Percentiles rank a stretch among this genome's conserved stretches.
Evolutionary conservation across 768 basidiomycete genomes (phyloP).

Genomic region (Pisolithus orientalis): DNA sequence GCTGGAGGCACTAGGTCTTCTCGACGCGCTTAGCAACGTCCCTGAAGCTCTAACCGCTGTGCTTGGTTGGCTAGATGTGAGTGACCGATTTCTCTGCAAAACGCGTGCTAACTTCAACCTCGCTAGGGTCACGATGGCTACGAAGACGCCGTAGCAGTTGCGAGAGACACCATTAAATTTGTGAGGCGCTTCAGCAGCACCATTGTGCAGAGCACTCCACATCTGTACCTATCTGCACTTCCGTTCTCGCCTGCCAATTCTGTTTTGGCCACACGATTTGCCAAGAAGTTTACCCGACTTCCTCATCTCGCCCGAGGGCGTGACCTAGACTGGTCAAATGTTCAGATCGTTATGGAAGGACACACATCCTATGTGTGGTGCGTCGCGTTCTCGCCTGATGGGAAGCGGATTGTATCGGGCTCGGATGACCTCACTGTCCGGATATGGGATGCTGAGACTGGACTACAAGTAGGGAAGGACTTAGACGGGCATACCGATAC

Average conservation of each 20-base stretch:
- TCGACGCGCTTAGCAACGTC: neutral
- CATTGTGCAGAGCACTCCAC: conserved; percentile 14
- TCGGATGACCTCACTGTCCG: conserved; percentile 5
- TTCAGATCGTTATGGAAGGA: neutral
- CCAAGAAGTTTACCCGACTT: neutral
- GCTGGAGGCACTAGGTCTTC: conserved; percentile 2
- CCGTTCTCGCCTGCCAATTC: conserved; percentile 21
- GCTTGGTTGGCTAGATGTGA: neutral
- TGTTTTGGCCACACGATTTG: conserved; percentile 12
- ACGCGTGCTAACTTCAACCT: neutral
- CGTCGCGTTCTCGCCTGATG: neutral
- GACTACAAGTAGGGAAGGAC: neutral
- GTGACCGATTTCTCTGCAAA: neutral
- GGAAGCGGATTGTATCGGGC: conserved; percentile 1
- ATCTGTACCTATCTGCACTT: conserved; percentile 22
- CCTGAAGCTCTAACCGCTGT: neutral
- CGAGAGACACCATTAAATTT: conserved; percentile 7
- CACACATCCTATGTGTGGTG: neutral
- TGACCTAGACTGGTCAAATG: neutral
- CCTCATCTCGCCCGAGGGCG: neutral
- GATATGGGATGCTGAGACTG: conserved; percentile 9
- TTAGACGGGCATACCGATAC: conserved; percentile 5
- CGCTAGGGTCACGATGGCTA: neutral
- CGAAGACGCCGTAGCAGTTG: neutral
- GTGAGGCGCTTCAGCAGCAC: conserved; percentile 8